Percentiles rank a stretch among this genome's conserved stretches.
phyloP scores from a whole-genome alignment of 139 green algal genomes.

The Eudorina sp. region DNA sequence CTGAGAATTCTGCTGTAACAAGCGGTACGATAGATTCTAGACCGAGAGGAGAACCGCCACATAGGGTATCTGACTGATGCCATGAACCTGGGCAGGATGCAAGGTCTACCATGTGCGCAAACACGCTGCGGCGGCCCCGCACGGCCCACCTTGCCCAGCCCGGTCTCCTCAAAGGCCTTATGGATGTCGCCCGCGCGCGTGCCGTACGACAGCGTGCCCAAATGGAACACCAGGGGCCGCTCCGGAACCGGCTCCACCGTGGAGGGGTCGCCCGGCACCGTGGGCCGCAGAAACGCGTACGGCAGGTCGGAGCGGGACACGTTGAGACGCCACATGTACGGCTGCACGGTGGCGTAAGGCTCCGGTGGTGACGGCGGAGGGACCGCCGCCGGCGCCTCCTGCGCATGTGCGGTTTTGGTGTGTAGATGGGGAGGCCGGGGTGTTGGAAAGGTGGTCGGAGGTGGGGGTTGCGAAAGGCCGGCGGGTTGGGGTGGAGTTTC shows the following conservation, averaged over 20 bases:
- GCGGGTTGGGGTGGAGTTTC: no score
- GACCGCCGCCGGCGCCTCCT: background rate
- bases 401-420: background rate
- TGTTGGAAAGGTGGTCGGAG: no score
- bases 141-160: slow-evolving; percentile 29
- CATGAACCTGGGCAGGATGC: no score
- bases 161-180: slow-evolving; percentile 5
- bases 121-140: no score
- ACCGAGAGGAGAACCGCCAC: no score
- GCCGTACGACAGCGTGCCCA: background rate
- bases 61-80: no score
- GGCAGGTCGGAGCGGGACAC: slow-evolving; percentile 27
- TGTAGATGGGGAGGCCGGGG: no score
- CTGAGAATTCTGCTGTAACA: no score
- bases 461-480: no score
- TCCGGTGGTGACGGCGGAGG: background rate
- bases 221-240: slow-evolving; percentile 25
- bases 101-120: no score
- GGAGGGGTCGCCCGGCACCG: background rate
- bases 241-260: slow-evolving; percentile 12
- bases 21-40: no score
- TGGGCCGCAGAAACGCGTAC: slow-evolving; percentile 30
- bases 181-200: slow-evolving; percentile 21
- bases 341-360: background rate
- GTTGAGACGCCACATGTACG: slow-evolving; percentile 42